A percentile compares a stretch with the other conserved stretches of the same genome.
phyloP scores from a whole-genome alignment of 345 rosid genomes.

The Hibiscus syriacus region DNA sequence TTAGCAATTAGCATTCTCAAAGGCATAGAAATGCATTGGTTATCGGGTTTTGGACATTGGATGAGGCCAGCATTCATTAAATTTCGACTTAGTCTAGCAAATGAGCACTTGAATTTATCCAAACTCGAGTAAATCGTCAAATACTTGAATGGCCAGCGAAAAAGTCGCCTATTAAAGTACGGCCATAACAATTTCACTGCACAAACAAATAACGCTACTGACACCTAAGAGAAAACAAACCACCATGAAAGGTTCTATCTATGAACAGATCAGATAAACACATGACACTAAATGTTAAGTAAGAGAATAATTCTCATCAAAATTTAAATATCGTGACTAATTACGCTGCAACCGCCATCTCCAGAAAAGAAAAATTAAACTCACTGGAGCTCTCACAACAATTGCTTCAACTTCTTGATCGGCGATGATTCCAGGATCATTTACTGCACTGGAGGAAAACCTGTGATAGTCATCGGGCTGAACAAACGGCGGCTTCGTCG shows the following conservation, averaged over 20 bases:
- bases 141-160: background rate
- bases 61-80: background rate
- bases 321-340: background rate
- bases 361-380: constrained; percentile 22
- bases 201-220: too few relatives aligned
- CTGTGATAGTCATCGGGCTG: constrained; percentile 65
- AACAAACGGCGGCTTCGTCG: constrained; percentile 69
- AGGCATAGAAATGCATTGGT: background rate
- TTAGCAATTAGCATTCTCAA: too few relatives aligned
- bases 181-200: background rate
- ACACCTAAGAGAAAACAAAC: too few relatives aligned
- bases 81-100: background rate
- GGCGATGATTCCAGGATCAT: constrained; percentile 17
- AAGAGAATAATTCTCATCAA: background rate
- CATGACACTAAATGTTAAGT: background rate
- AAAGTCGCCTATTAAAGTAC: background rate
- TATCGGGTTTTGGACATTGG: background rate
- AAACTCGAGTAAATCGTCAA: background rate
- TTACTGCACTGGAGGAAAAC: constrained; percentile 31
- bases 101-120: background rate
- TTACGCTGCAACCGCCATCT: background rate
- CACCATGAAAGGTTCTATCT: too few relatives aligned
- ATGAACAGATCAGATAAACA: background rate
- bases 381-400: constrained; percentile 60
- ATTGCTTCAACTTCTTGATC: constrained; percentile 61